Percentiles rank a stretch among this genome's conserved stretches.
Evolutionary conservation across 202 grass and related monocot genomes (phyloP).

Genomic region (Brachypodium distachyon): DNA sequence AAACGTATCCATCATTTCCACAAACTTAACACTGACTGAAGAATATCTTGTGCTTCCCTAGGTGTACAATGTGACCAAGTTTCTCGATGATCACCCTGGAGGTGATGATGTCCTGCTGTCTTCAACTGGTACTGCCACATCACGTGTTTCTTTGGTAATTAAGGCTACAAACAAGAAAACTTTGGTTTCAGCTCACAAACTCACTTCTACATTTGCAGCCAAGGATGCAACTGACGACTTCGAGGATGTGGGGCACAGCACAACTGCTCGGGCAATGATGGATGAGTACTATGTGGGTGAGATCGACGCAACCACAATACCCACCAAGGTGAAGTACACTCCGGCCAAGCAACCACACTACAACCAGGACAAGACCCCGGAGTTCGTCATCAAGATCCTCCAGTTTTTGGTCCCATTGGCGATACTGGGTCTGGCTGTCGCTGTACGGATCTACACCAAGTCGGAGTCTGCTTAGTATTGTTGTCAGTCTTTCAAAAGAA

Average conservation of each 20-base stretch:
- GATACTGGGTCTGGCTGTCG: conserved; percentile 55
- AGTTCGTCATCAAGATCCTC: conserved; percentile 80
- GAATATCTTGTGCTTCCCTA: neutral
- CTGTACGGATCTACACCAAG: conserved; percentile 73
- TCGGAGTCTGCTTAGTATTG: conserved; percentile 28
- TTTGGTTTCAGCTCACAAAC: neutral
- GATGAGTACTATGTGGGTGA: conserved; percentile 47
- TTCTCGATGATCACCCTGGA: conserved; percentile 60
- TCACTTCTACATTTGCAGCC: conserved; percentile 7
- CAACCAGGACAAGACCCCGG: conserved; percentile 75
- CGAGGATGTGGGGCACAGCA: conserved; percentile 54
- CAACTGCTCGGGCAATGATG: conserved; percentile 58
- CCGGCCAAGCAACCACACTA: conserved; percentile 77
- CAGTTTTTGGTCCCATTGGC: conserved; percentile 81
- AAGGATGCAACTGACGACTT: conserved; percentile 75
- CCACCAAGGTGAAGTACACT: conserved; percentile 62
- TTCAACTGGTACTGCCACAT: conserved; percentile 35
- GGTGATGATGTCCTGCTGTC: conserved; percentile 57
- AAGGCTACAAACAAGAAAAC: neutral
- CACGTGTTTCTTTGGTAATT: neutral
- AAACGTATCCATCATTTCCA: neutral
- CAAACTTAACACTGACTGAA: neutral
- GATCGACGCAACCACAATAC: conserved; percentile 62
- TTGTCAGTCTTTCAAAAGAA: neutral
- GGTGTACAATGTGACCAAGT: conserved; percentile 71